These are phyloP conservation scores for Artemisia argyi DNA, from an alignment of 129 eudicot species.

Conservation along the genomic window DNA sequence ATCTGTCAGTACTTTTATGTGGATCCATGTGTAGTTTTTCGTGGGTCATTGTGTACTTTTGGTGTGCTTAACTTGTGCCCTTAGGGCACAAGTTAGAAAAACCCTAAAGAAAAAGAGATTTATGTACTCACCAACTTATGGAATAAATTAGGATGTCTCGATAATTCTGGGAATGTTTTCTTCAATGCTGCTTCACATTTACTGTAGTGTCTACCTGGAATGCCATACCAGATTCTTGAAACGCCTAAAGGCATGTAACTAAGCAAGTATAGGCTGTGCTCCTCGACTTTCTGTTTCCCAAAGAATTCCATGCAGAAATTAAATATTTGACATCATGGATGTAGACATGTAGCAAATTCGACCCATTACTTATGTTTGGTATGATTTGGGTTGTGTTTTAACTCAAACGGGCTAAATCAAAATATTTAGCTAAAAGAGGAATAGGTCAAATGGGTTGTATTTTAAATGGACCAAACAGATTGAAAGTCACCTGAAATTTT, in stretches of 20 bases:
- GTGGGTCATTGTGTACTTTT: too few relatives aligned
- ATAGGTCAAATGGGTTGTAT: too few relatives aligned
- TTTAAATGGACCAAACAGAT: too few relatives aligned
- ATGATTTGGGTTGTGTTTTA: too few relatives aligned
- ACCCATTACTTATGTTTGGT: not conserved
- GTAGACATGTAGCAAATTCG: not conserved
- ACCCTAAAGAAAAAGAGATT: too few relatives aligned
- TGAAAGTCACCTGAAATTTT: too few relatives aligned
- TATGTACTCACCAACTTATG: conserved; percentile 61
- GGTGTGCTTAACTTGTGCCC: too few relatives aligned
- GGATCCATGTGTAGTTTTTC: too few relatives aligned
- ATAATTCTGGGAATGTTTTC: conserved; percentile 57
- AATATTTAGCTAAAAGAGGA: too few relatives aligned
- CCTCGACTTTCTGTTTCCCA: conserved; percentile 57
- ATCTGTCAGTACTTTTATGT: too few relatives aligned
- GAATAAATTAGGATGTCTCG: conserved; percentile 50
- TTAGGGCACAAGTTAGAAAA: too few relatives aligned
- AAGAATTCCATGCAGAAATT: conserved; percentile 6
- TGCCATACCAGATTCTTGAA: conserved; percentile 76
- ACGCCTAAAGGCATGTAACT: conserved; percentile 69
- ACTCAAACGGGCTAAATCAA: too few relatives aligned
- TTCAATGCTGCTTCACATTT: conserved; percentile 58
- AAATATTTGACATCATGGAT: not conserved
- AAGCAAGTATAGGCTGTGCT: conserved; percentile 64
- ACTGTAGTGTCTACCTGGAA: conserved; percentile 49